phyloP scores from a whole-genome alignment of 2,329 filamentous ascomycete species.

The Hypoxylon sp. region DNA sequence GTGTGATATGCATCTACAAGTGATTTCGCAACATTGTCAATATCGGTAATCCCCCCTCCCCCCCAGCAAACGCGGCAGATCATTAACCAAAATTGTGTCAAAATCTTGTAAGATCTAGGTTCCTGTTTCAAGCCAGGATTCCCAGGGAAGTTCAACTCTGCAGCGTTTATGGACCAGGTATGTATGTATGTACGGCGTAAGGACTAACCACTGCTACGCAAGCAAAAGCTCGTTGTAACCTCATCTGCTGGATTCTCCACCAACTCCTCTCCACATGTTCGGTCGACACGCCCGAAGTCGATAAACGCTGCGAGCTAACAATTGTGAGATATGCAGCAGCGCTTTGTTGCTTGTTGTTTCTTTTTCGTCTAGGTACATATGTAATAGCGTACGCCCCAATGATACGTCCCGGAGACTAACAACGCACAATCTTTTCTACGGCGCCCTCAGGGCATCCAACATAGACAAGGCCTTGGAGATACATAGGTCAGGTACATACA shows the following conservation, averaged over 20 bases:
- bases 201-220: conserved; percentile 14
- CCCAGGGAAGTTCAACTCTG: conserved; percentile 6
- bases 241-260: conserved; percentile 21
- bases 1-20: too few relatives aligned
- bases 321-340: too few relatives aligned
- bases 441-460: too few relatives aligned
- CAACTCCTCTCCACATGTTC: conserved; percentile 28
- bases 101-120: conserved; percentile 7
- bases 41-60: too few relatives aligned
- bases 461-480: too few relatives aligned
- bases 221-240: conserved; percentile 31
- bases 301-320: too few relatives aligned
- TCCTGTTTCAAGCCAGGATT: conserved; percentile 14
- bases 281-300: conserved; percentile 19
- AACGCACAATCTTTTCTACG: conserved; percentile 17
- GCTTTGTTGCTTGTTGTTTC: too few relatives aligned
- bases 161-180: conserved; percentile 8
- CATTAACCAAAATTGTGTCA: background rate
- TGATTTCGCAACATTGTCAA: too few relatives aligned
- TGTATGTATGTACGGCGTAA: too few relatives aligned
- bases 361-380: too few relatives aligned
- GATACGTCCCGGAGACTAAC: conserved; percentile 4
- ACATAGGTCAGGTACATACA: too few relatives aligned
- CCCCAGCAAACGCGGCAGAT: too few relatives aligned
- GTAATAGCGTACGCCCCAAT: conserved; percentile 20